A percentile compares a stretch with the other conserved stretches of the same genome.
These are phyloP conservation scores for Mallotus japonicus DNA, from an alignment of 441 rosid species.

Conservation along the genomic window DNA sequence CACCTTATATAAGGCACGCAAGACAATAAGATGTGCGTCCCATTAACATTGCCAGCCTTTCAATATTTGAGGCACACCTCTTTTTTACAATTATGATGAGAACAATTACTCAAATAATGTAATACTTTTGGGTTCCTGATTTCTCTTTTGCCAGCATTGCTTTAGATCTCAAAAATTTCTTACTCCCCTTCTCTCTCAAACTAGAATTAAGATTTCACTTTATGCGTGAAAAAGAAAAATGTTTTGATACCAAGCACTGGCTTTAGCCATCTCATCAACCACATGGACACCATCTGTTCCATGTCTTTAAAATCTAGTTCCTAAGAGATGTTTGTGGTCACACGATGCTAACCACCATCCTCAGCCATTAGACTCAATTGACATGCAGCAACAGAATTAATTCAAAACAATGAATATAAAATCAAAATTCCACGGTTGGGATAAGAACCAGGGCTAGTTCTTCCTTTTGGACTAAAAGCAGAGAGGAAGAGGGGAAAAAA, in stretches of 20 bases:
- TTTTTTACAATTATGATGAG: no score
- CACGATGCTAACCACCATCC: background rate
- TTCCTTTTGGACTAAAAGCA: background rate
- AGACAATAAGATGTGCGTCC: no score
- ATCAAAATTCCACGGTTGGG: background rate
- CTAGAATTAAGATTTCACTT: background rate
- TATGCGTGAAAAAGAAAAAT: background rate
- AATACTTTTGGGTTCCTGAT: background rate
- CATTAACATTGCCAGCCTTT: no score
- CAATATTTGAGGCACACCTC: no score
- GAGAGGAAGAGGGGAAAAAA: conserved; percentile 13
- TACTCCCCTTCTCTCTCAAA: background rate
- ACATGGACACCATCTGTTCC: background rate
- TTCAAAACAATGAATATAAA: background rate
- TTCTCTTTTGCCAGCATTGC: background rate
- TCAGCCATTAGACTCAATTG: background rate
- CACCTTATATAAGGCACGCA: no score
- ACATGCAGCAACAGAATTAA: background rate
- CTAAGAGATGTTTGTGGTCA: background rate
- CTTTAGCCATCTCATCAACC: background rate
- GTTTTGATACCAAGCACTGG: background rate
- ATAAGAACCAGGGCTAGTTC: background rate
- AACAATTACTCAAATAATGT: no score
- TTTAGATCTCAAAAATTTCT: background rate
- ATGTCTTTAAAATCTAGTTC: background rate